These are phyloP conservation scores for Fusarium equiseti DNA, from an alignment of 2,329 filamentous ascomycete genomes.

Conservation along the genomic window DNA sequence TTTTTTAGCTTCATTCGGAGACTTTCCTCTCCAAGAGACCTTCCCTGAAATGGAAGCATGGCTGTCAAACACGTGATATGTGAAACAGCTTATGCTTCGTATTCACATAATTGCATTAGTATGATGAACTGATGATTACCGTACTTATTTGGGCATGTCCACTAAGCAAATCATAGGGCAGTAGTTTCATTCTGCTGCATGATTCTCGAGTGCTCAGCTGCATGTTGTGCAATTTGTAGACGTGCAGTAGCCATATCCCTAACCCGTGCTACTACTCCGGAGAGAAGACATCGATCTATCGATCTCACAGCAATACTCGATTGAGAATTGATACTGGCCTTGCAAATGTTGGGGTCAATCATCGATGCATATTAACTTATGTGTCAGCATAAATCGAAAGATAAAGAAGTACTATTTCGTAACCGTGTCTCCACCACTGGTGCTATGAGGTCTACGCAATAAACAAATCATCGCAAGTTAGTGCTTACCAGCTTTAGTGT, in stretches of 20 bases:
- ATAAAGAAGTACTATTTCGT: no score
- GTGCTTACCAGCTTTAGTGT: neutral
- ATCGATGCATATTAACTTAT: neutral
- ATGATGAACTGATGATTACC: neutral
- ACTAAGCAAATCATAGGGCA: neutral
- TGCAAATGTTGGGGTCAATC: neutral
- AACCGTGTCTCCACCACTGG: no score
- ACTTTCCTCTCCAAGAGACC: neutral
- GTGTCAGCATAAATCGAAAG: neutral
- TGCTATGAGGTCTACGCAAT: neutral
- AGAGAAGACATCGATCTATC: neutral
- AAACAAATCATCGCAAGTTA: neutral
- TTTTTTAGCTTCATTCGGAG: conserved; percentile 10
- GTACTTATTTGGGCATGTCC: neutral
- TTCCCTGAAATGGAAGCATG: neutral
- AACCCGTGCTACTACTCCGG: neutral
- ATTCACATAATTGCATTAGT: conserved; percentile 2
- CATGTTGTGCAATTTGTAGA: neutral
- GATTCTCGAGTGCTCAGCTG: neutral
- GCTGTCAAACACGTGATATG: neutral
- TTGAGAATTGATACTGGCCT: neutral
- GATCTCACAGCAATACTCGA: neutral
- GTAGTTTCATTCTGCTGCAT: neutral
- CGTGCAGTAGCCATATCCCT: neutral
- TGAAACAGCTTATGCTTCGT: conserved; percentile 10